phyloP scores from a whole-genome alignment of 345 rosid genomes.

The Rubroshorea leprosula region DNA sequence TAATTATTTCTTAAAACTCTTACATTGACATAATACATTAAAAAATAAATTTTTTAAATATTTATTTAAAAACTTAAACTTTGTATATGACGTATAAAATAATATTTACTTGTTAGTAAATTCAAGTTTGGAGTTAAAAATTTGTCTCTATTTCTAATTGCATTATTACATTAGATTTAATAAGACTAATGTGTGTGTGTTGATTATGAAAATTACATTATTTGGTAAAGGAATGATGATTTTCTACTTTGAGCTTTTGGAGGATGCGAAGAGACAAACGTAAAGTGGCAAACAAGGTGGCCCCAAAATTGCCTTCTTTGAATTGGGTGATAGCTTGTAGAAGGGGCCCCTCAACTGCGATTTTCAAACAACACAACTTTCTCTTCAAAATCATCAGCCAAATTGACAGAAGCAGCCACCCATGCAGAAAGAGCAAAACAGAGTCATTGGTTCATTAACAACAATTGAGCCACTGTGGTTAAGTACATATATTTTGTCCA shows the following conservation, averaged over 20 bases:
- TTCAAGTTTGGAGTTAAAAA: neutral
- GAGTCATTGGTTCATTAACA: no score
- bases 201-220: neutral
- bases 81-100: no score
- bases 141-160: neutral
- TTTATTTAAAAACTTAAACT: no score
- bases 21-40: no score
- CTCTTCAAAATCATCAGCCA: neutral
- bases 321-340: conserved; percentile 1
- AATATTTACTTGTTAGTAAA: no score
- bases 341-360: neutral
- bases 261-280: neutral
- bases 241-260: neutral
- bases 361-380: neutral
- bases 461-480: no score
- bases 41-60: no score
- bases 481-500: no score
- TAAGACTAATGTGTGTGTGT: neutral
- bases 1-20: no score
- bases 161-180: neutral
- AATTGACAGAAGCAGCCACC: neutral
- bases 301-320: neutral
- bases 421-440: neutral
- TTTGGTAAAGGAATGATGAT: neutral
- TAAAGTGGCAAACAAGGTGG: neutral